Evolutionary conservation across 2,329 filamentous ascomycete species (phyloP).

Genomic region (Beauveria medogensis): DNA sequence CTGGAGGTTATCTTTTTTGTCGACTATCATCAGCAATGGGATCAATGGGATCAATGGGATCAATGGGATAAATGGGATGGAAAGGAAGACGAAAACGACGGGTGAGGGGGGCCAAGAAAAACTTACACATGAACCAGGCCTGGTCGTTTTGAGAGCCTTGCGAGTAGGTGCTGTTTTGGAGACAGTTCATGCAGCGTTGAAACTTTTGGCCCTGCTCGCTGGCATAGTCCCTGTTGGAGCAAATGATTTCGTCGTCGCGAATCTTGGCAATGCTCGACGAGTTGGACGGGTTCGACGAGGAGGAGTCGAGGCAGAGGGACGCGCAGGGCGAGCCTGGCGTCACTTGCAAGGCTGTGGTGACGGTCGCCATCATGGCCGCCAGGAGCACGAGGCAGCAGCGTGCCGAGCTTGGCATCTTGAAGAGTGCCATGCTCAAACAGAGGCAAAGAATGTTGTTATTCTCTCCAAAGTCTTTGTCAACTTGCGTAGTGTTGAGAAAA

Average conservation of each 20-base stretch:
- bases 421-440: not conserved
- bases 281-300: conserved; percentile 32
- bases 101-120: conserved; percentile 4
- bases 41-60: not conserved
- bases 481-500: not conserved
- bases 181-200: conserved; percentile 41
- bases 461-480: no score
- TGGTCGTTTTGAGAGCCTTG: conserved; percentile 43
- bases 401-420: not conserved
- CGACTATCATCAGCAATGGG: no score
- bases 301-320: conserved; percentile 39
- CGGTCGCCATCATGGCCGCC: conserved; percentile 1
- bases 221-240: conserved; percentile 36
- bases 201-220: conserved; percentile 36
- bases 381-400: not conserved
- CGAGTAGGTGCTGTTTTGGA: conserved; percentile 42
- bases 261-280: conserved; percentile 40
- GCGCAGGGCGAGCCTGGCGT: conserved; percentile 47
- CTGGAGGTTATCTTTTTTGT: conserved; percentile 41
- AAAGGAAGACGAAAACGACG: no score
- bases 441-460: no score
- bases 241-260: conserved; percentile 36
- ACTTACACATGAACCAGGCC: conserved; percentile 49
- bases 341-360: conserved; percentile 37
- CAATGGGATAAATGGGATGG: not conserved